phyloP scores from a whole-genome alignment of 208 protist species.

The Tritrichomonas foetus region DNA sequence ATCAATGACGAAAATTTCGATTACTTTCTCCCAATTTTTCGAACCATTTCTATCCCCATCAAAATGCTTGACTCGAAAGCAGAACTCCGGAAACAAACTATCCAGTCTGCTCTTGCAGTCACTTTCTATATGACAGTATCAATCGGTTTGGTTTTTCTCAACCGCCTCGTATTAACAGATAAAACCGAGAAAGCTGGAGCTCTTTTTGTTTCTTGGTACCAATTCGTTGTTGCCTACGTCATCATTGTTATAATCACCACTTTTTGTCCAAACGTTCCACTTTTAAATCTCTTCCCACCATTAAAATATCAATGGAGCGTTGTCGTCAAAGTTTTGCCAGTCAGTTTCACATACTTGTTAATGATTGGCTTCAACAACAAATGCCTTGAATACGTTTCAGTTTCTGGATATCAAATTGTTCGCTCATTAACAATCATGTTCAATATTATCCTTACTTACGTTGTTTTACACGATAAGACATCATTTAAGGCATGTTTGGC shows the following conservation, averaged over 20 bases:
- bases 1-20: too few relatives aligned
- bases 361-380: conserved; percentile 71
- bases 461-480: conserved; percentile 55
- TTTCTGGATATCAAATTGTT: conserved; percentile 65
- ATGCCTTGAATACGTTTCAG: conserved; percentile 65
- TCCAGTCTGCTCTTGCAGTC: too few relatives aligned
- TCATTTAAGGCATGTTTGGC: conserved; percentile 38
- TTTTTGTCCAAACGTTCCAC: neutral
- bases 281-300: conserved; percentile 42
- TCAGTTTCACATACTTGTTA: conserved; percentile 58
- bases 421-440: conserved; percentile 66
- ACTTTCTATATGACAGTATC: conserved; percentile 52
- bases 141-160: conserved; percentile 55
- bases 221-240: conserved; percentile 25
- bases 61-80: too few relatives aligned
- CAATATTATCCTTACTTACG: conserved; percentile 60
- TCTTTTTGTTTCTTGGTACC: neutral
- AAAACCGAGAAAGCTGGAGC: conserved; percentile 20
- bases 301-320: conserved; percentile 8
- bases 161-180: conserved; percentile 51
- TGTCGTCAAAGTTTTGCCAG: conserved; percentile 54
- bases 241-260: conserved; percentile 22
- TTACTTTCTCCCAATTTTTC: too few relatives aligned
- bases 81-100: too few relatives aligned
- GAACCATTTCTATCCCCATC: too few relatives aligned